Evolutionary conservation across 1,139 yeast species (phyloP), one percentile per base, ranked within the genome.

Genomic region (Kurtzmaniella quercitrusa): DNA sequence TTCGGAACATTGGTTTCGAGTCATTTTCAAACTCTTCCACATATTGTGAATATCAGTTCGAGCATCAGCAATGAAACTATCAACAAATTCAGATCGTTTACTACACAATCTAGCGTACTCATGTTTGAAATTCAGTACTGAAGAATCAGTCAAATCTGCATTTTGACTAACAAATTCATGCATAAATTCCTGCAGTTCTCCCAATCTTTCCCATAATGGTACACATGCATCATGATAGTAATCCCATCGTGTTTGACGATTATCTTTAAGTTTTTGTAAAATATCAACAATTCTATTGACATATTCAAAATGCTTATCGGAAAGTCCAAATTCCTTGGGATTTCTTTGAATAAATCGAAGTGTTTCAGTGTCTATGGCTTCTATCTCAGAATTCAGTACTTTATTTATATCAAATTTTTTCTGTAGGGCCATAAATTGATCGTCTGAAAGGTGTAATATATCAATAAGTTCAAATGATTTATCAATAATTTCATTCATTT

Each of bases 11-110:
- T 77, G 75, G 0, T 60, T 65, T 1, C 70, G 75, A 1, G 85
- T 73, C 49, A 76, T 82, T 58, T 74, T 81, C 51, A 91, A 64
- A 17, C 68, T 61, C 25, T 71, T 70, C 95, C 96, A 90, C 11
- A 78, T 63, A 3, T 66, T 70, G 39, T 70, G 73, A 12, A 91
- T 81, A 44, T 78, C 79, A 1, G 55, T 55, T 56, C 91, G 72
- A 1, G 87, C 70, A 41, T 81, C 85, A 12, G 67, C 58, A 12
- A 91, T 84, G 48, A 91, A 82, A 18, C 77, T 78, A 44, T 85
- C 84, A 33, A 90, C 79, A 50, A 76, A 77, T 46, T 79, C 76
- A 15, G 81, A 73, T 52, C 94, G 79, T 60, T 81, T 79, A 23
- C 69, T 66, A 43, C 77, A 71, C 33, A 91, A 68, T 46, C 86